phyloP scores from a whole-genome alignment of 768 basidiomycete species.

The Naganishia vishniacii region DNA sequence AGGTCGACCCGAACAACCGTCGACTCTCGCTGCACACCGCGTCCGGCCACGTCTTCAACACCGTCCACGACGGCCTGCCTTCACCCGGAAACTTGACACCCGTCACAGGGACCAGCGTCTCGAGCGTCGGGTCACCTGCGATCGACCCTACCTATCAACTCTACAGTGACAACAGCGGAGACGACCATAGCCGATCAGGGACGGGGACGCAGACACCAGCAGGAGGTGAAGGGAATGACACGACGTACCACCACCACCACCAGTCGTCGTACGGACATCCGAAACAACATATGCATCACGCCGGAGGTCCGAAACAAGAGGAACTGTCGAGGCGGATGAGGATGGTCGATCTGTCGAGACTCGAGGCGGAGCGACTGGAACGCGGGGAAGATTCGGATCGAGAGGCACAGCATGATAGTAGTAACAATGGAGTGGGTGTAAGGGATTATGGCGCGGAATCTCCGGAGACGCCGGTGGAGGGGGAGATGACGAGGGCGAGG shows the following conservation, averaged over 20 bases:
- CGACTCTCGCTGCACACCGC: constrained; percentile 41
- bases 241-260: background rate
- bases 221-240: too few relatives aligned
- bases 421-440: too few relatives aligned
- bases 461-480: constrained; percentile 4
- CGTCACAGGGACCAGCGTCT: background rate
- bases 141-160: background rate
- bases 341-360: constrained; percentile 13
- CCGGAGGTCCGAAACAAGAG: constrained; percentile 6
- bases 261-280: background rate
- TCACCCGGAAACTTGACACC: constrained; percentile 11
- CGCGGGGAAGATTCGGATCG: constrained; percentile 12
- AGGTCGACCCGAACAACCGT: constrained; percentile 30
- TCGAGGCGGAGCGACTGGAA: constrained; percentile 8
- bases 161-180: constrained; percentile 7
- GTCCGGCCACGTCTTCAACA: constrained; percentile 36
- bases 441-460: background rate
- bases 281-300: constrained; percentile 14
- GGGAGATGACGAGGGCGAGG: background rate
- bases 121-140: constrained; percentile 1
- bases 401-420: too few relatives aligned
- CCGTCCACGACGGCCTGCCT: constrained; percentile 21
- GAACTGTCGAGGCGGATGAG: constrained; percentile 19
- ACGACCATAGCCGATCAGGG: constrained; percentile 8
- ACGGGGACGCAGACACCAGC: constrained; percentile 3